Base-by-base conservation (phyloP, 768 basidiomycete genomes). In the Mycena kentingensis region DNA sequence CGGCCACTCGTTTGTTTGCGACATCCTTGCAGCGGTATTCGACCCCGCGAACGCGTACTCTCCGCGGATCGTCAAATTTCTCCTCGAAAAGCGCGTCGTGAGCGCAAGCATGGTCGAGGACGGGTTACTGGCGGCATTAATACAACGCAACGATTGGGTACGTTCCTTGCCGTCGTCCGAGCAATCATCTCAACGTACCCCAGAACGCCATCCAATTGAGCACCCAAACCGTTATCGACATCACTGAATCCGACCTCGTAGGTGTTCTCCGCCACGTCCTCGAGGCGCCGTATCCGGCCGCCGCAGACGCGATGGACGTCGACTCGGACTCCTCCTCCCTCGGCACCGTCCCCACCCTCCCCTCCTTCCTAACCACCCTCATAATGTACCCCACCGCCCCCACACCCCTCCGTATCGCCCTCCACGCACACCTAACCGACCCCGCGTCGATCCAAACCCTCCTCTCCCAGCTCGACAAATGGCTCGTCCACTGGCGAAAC, bases 101-200 rank as follows among this genome's bases (percentile, higher is more conserved):
- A 82, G 78, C 49, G 75, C 79, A 36, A 75, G 72, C 25, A 88
- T 90, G 86, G 61, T 88, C 10, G 70, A 80, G 5, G 79, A 77
- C 12, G 84, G 82, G 3, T 66, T 92, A 16, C 60, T 91, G 31
- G 71, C 72, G 8, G 73, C 73, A 2, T 66, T 93, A 28, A 70
- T 75, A 39, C 65, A 74, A 46, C 77, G 75, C 52, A 72, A 74
- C 36, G 90, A 92, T 61, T 93, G 90, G 90, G 90, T 83, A 62
- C 49, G 76, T 61, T 46, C 42, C 7, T 18, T 11, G 34, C 25
- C 27, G 1, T 31, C 31, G 3, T 31, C 22, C 35, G 3, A 7
- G 8, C 25, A 32, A 28, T 24, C 32, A 48, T 44, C 46, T 24
- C 51, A 28, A 21, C 35, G 24, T 28, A n/a, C n/a, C 19, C 11